Conservation (phyloP, 1,139 yeast species). For the Yamadazyma spencermartinsiae region DNA sequence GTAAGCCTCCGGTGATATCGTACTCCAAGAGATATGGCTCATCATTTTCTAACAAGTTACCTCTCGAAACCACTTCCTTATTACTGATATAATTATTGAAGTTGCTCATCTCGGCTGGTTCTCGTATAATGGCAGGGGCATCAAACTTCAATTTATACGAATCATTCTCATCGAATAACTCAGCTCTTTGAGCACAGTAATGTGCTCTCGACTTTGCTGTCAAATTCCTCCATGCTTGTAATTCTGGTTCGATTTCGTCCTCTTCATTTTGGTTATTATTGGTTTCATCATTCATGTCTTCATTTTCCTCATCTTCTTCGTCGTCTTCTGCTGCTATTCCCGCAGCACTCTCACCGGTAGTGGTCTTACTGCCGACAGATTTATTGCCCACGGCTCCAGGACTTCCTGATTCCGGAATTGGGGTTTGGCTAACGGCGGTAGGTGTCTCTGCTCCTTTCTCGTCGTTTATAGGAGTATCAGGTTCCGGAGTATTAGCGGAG, state of each 20-base stretch:
- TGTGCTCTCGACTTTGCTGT: slow-evolving; percentile 81
- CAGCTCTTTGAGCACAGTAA: slow-evolving; percentile 68
- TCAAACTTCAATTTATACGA: slow-evolving; percentile 55
- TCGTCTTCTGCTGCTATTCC: slow-evolving; percentile 31
- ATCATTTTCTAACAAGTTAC: slow-evolving; percentile 55
- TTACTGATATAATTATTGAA: slow-evolving; percentile 50
- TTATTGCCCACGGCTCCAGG: slow-evolving; percentile 13
- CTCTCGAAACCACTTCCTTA: slow-evolving; percentile 40
- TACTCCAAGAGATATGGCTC: slow-evolving; percentile 80
- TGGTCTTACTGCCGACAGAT: slow-evolving; percentile 13
- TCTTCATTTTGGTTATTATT: slow-evolving; percentile 44
- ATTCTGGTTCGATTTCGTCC: slow-evolving; percentile 61
- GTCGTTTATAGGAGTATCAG: slow-evolving; percentile 15
- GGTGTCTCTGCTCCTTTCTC: slow-evolving; percentile 15
- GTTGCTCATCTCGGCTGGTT: slow-evolving; percentile 59
- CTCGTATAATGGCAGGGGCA: slow-evolving; percentile 66
- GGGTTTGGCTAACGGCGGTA: slow-evolving; percentile 10
- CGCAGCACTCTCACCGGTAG: slow-evolving; percentile 10
- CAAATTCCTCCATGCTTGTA: slow-evolving; percentile 76
- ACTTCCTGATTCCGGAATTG: slow-evolving; percentile 9
- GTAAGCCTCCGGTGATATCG: slow-evolving; percentile 79
- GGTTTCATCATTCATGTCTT: slow-evolving; percentile 25
- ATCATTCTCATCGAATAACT: slow-evolving; percentile 55
- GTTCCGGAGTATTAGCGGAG: slow-evolving; percentile 15
- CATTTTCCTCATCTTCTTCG: slow-evolving; percentile 25